These are phyloP conservation scores for Paramecium primaurelia DNA, from an alignment of 73 alveolate genomes.

Conservation along the genomic window DNA sequence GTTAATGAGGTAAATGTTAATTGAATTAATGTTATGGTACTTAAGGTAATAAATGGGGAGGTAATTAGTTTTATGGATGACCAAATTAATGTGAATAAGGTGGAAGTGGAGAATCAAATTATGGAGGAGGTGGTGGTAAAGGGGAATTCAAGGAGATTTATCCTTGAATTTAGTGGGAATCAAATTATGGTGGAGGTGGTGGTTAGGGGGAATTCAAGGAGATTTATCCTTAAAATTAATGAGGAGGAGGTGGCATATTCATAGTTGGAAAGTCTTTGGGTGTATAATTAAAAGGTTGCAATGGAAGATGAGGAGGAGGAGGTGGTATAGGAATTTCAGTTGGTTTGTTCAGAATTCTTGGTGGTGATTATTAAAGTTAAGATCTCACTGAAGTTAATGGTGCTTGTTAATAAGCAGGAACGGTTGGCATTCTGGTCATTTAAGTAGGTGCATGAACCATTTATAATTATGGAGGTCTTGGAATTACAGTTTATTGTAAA, in stretches of 20 bases:
- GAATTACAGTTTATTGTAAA: background rate
- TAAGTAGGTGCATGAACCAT: background rate
- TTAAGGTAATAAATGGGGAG: background rate
- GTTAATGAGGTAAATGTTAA: background rate
- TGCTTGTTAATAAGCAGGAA: background rate
- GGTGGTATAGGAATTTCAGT: slow-evolving; percentile 18
- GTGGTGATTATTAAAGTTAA: background rate
- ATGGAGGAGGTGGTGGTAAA: background rate
- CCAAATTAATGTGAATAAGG: background rate
- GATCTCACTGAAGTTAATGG: background rate
- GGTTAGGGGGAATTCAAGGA: background rate
- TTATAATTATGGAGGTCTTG: background rate
- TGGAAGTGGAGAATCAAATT: background rate
- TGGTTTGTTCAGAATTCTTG: background rate
- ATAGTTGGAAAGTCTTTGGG: background rate
- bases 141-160: background rate
- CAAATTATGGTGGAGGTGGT: background rate
- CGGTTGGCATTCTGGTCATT: background rate
- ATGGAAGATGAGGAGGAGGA: slow-evolving; percentile 22
- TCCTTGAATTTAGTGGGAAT: background rate
- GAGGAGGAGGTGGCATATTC: background rate
- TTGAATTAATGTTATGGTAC: background rate
- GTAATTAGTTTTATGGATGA: background rate
- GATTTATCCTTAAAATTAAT: background rate
- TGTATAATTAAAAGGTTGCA: background rate